Percentiles rank a stretch among this genome's conserved stretches.
phyloP scores from a whole-genome alignment of 345 rosid genomes.

The Bruguiera sexangula region DNA sequence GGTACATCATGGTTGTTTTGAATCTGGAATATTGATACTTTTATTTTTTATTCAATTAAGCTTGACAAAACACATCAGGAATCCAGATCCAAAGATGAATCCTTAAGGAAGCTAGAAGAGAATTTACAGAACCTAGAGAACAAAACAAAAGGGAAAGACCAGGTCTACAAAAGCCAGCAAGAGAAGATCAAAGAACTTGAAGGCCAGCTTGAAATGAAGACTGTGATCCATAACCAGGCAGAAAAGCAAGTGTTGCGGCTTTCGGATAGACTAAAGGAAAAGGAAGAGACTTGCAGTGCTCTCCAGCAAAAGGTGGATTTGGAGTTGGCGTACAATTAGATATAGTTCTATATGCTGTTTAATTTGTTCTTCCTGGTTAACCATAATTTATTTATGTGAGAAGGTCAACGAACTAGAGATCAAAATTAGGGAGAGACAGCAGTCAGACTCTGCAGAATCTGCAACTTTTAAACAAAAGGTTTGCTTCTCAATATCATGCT shows the following conservation, averaged over 20 bases:
- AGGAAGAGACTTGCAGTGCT: constrained; percentile 58
- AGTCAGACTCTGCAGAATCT: constrained; percentile 37
- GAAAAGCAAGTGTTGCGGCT: constrained; percentile 63
- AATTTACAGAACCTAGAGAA: constrained; percentile 62
- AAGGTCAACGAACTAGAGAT: constrained; percentile 75
- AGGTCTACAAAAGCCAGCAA: constrained; percentile 49
- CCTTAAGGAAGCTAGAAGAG: constrained; percentile 72
- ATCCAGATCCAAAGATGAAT: constrained; percentile 71
- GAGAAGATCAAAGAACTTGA: constrained; percentile 85
- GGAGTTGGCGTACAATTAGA: background rate
- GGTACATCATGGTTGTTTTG: background rate
- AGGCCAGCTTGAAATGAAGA: constrained; percentile 54
- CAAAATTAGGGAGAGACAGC: constrained; percentile 60
- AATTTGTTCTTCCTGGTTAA: constrained; percentile 16
- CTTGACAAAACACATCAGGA: constrained; percentile 84
- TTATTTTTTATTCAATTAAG: constrained; percentile 21
- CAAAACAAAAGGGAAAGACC: constrained; percentile 67
- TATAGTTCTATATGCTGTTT: constrained; percentile 3
- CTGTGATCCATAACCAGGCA: constrained; percentile 42
- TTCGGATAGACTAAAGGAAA: constrained; percentile 59
- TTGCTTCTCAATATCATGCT: background rate
- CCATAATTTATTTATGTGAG: constrained; percentile 10
- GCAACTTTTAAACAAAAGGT: constrained; percentile 57
- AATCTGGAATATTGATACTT: background rate
- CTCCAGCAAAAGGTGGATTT: constrained; percentile 70